Evolutionary conservation across 2,329 filamentous ascomycete species (phyloP), one percentile per base, ranked within the genome.

Genomic region (Pseudocercospora crystallina): DNA sequence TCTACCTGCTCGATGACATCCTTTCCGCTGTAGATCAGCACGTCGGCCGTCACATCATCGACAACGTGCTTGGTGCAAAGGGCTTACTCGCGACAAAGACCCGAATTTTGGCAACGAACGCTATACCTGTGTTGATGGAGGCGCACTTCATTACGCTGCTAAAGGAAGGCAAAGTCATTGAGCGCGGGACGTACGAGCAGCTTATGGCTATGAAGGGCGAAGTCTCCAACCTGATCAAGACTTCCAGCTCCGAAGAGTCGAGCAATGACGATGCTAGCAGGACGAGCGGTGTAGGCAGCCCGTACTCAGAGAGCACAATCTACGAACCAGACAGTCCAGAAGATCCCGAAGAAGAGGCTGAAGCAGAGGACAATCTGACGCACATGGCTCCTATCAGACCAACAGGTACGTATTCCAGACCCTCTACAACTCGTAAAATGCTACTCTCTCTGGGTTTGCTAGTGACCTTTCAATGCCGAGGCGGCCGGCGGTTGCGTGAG

Each of bases 21-120:
- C 79, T 99, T 9, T 97, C 92, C 12, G 94, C 95, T 0, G 94
- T 99, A n/a, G 94, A 99, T 72, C 92, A 95, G 58, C 94, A 99
- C 66, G 94, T 99, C 52, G 94, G 94, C 43, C 82, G 89, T 57
- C 94, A 99, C 72, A 81, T 99, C 50, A 96, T 96, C 63, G 88
- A 97, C 67, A 89, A 94, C 56, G 94, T 99, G 1, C 82, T 99
- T 32, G 94, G 94, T 10, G 79, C 87, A 4, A 86, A 85, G 55
- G 94, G 94, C 59, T 76, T 99, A 5, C 79, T 99, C 17, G 80
- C 78, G 44, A 82, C 86, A 34, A 97, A 97, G 73, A 96, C 92
- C 5, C 85, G 92, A 59, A 88, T 99, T 47, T 78, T 99, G 43
- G 91, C 94, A 8, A 99, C 94, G 14, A 99, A 99, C 67, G 88